Evolutionary conservation across 768 basidiomycete genomes (phyloP), one percentile per base, ranked within the genome.

Genomic region (Mycena polygramma): DNA sequence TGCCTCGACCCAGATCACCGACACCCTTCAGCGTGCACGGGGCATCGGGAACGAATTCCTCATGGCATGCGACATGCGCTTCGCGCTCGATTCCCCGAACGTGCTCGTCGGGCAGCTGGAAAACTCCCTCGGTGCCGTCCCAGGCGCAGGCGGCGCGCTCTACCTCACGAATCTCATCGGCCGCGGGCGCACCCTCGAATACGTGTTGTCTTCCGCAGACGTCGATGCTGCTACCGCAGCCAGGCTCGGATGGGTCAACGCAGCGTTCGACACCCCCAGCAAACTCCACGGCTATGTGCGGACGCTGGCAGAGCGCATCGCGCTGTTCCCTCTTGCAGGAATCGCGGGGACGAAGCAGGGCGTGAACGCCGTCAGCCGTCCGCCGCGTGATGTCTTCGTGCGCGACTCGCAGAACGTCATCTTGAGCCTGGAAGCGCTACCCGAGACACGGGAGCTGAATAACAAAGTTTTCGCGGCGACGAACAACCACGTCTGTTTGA

Each of bases 241-340:
- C 35, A 20, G 20, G 15, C 30, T 66, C 55, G 65, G 65, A 13
- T 66, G 65, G 55, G 30, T 67, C 35, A 67, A 67, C 57, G 4
- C 14, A 14, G 66, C 41, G 24, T 67, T 67, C 58, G 36, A 24
- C 19, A 59, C 57, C 17, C 43, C 48, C 11, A n/a, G 11, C 2
- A 58, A 19, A 48, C 48, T 67, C 30, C 7, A 49, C 10, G 22
- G 17, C 0, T 67, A 60, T 26, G 58, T 67, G 20, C n/a, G 39
- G 26, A n/a, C 30, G 20, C 57, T 66, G 17, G 65, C 65, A 6
- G 22, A 30, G 65, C 65, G 65, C 17, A 66, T 66, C n/a, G 57
- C 65, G 35, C 14, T 66, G 57, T 66, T 59, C 57, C 46, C 55
- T 2, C 15, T 45, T 26, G 45, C 39, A 19, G 64, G 41, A 0